Conservation (phyloP, 495 filamentous ascomycete genomes). For the Parathielavia hyrcaniae region DNA sequence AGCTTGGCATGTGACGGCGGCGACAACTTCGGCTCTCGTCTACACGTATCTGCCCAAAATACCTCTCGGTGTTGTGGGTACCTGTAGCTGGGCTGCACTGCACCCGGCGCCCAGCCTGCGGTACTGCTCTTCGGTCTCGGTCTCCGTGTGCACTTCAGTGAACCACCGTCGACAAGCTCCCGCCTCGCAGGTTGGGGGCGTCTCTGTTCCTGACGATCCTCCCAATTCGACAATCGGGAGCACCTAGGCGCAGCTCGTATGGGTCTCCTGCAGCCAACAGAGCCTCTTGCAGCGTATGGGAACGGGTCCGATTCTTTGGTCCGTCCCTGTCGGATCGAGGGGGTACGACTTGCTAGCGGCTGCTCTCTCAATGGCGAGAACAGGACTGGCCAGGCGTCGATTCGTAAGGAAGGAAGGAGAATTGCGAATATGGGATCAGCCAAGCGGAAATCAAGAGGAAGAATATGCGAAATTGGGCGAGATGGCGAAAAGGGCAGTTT, state of each 20-base stretch:
- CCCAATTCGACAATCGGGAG: slow-evolving; percentile 10
- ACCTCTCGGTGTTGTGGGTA: too few species aligned
- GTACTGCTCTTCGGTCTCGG: neutral
- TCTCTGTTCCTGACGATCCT: slow-evolving; percentile 19
- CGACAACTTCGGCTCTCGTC: neutral
- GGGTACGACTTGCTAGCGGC: neutral
- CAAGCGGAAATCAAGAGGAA: slow-evolving; percentile 7
- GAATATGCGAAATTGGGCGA: slow-evolving; percentile 3
- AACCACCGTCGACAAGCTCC: too few species aligned
- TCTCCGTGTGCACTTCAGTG: neutral
- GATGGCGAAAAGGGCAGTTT: slow-evolving; percentile 7
- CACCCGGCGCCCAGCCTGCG: slow-evolving; percentile 3
- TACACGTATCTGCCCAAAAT: neutral
- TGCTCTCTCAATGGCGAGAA: neutral
- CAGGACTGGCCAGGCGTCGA: slow-evolving; percentile 14
- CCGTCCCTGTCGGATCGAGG: slow-evolving; percentile 15
- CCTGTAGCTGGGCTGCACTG: slow-evolving; percentile 6
- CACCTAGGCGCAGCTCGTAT: slow-evolving; percentile 21
- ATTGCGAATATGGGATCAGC: neutral
- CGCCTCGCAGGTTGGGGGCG: slow-evolving; percentile 9
- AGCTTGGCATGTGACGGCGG: slow-evolving; percentile 26
- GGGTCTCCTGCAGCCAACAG: slow-evolving; percentile 26
- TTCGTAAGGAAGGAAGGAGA: slow-evolving; percentile 8
- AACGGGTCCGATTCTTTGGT: slow-evolving; percentile 24
- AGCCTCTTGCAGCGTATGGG: slow-evolving; percentile 24